These are phyloP conservation scores for Emergomyces africanus DNA, from an alignment of 2,329 filamentous ascomycete species.

Conservation along the genomic window DNA sequence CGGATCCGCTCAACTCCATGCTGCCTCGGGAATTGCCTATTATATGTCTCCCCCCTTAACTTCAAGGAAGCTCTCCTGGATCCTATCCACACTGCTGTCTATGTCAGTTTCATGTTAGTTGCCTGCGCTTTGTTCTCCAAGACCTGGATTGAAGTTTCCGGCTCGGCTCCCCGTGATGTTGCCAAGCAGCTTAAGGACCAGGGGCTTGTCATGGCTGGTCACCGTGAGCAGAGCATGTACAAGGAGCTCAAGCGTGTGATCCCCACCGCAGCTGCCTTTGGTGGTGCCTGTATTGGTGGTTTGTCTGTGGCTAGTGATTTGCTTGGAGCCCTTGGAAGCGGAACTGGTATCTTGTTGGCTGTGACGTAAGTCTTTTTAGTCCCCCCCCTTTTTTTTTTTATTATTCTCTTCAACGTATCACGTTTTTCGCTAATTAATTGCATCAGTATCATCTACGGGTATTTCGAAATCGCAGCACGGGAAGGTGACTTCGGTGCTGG, in stretches of 20 bases:
- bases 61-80: slow-evolving; percentile 95
- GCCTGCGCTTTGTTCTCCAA: slow-evolving; percentile 98
- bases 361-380: slow-evolving; percentile 77
- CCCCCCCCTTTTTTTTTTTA: not conserved
- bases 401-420: not conserved
- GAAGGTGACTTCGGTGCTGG: slow-evolving; percentile 81
- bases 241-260: slow-evolving; percentile 99
- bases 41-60: slow-evolving; percentile 99
- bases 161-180: slow-evolving; percentile 92
- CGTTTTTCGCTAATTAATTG: slow-evolving; percentile 17
- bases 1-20: slow-evolving; percentile 78
- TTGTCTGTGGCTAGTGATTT: slow-evolving; percentile 93
- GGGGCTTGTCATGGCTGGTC: slow-evolving; percentile 97
- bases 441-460: slow-evolving; percentile 92
- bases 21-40: slow-evolving; percentile 87
- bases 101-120: slow-evolving; percentile 95
- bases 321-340: slow-evolving; percentile 86
- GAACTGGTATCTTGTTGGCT: slow-evolving; percentile 94
- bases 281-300: slow-evolving; percentile 96
- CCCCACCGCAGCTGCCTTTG: slow-evolving; percentile 92
- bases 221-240: slow-evolving; percentile 99
- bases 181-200: slow-evolving; percentile 99
- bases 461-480: slow-evolving; percentile 98
- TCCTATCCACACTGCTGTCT: slow-evolving; percentile 90
- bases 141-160: slow-evolving; percentile 99